Evolutionary conservation across 2,329 filamentous ascomycete species (phyloP).

Genomic region (Neonectria ditissima): DNA sequence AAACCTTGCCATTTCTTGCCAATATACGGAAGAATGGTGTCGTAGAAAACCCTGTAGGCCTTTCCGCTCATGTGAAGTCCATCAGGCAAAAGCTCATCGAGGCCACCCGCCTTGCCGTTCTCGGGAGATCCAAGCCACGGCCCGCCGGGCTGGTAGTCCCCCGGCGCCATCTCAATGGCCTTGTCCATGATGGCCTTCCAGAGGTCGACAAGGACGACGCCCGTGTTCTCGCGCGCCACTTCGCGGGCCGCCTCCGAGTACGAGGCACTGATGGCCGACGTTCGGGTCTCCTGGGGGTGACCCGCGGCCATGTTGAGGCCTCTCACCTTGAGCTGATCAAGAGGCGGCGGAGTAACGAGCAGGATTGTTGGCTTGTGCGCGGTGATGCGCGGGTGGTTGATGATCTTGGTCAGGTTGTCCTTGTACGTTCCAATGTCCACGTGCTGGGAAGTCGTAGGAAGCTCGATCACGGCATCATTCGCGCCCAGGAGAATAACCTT

Average conservation of each 20-base stretch:
- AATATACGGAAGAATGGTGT: constrained; percentile 61
- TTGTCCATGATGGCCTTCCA: constrained; percentile 82
- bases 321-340: constrained; percentile 79
- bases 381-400: constrained; percentile 76
- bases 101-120: constrained; percentile 62
- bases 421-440: constrained; percentile 82
- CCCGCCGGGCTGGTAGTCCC: constrained; percentile 65
- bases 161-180: constrained; percentile 68
- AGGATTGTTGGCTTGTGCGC: constrained; percentile 80
- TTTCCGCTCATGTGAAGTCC: constrained; percentile 68
- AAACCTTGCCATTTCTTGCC: constrained; percentile 56
- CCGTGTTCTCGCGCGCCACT: constrained; percentile 76
- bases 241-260: constrained; percentile 71
- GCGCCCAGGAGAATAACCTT: constrained; percentile 87
- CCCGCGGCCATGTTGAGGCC: constrained; percentile 61
- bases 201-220: constrained; percentile 79
- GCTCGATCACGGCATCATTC: constrained; percentile 83
- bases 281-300: constrained; percentile 57
- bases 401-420: constrained; percentile 76
- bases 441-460: constrained; percentile 75
- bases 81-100: constrained; percentile 66
- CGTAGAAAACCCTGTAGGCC: constrained; percentile 65
- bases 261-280: constrained; percentile 62
- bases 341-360: constrained; percentile 83
- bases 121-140: constrained; percentile 63